These are phyloP conservation scores for Scenedesmus sp. DNA, from an alignment of 163 green algal genomes.

Conservation along the genomic window DNA sequence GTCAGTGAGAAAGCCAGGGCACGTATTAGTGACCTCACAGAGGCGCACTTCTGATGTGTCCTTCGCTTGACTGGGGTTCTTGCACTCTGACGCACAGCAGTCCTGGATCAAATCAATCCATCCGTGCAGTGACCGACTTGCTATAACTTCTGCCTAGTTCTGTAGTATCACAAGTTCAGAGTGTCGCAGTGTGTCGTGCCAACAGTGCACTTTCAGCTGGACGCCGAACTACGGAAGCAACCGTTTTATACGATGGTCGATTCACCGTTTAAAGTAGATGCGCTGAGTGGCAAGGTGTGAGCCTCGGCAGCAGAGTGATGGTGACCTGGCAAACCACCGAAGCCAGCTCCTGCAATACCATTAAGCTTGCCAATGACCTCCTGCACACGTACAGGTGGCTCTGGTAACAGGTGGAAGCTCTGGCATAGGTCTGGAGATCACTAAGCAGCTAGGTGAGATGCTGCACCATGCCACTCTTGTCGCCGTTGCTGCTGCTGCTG, in stretches of 20 bases:
- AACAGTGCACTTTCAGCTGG: background rate
- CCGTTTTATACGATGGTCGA: background rate
- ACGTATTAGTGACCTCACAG: background rate
- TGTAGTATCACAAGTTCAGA: background rate
- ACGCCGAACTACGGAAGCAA: background rate
- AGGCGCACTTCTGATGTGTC: background rate
- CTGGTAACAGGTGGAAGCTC: constrained; percentile 92
- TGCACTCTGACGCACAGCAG: background rate
- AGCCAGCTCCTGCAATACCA: background rate
- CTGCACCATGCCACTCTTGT: background rate
- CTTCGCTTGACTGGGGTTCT: constrained; percentile 10
- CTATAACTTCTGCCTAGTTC: background rate
- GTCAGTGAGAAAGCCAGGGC: background rate
- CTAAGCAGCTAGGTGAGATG: constrained; percentile 86
- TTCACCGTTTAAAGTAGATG: constrained; percentile 67
- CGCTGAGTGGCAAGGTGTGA: constrained; percentile 62
- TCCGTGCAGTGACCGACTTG: background rate
- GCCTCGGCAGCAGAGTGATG: background rate
- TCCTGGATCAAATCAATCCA: background rate
- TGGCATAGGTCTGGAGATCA: constrained; percentile 95
- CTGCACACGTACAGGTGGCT: constrained; percentile 71
- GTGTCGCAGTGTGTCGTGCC: background rate
- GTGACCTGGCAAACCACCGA: background rate
- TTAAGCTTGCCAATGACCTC: background rate
- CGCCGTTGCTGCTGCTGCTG: constrained; percentile 12